phyloP scores from a whole-genome alignment of 768 basidiomycete genomes.

The Cyathus striatus region DNA sequence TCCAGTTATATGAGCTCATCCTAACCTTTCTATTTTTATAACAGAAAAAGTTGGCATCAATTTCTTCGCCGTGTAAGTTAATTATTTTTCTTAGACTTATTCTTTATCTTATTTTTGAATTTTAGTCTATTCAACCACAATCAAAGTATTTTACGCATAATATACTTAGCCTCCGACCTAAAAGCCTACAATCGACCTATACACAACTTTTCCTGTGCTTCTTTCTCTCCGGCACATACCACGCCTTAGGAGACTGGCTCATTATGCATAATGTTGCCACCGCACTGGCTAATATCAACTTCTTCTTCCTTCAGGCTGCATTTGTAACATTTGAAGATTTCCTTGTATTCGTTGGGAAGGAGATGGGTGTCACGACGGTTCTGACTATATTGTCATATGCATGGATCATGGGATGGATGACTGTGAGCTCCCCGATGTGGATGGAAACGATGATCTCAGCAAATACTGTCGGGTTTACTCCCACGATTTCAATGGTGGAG shows the following conservation, averaged over 20 bases:
- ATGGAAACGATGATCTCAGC: background rate
- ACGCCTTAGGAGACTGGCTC: conserved; percentile 9
- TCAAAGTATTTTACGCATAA: conserved; percentile 13
- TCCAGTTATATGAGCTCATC: background rate
- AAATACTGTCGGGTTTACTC: too few species aligned
- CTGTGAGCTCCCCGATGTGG: background rate
- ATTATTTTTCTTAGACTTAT: background rate
- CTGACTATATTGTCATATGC: background rate
- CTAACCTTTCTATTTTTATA: background rate
- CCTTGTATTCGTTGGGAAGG: conserved; percentile 11
- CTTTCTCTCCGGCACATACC: conserved; percentile 22
- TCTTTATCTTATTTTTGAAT: background rate
- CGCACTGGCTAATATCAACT: conserved; percentile 4
- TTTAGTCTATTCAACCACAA: conserved; percentile 16
- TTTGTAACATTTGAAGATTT: conserved; percentile 23
- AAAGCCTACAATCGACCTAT: conserved; percentile 16
- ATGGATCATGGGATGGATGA: background rate
- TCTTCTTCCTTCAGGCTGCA: conserved; percentile 21
- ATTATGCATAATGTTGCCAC: background rate
- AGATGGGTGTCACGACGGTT: background rate
- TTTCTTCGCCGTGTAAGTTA: conserved; percentile 17
- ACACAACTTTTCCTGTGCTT: conserved; percentile 25
- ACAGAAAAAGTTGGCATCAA: conserved; percentile 29
- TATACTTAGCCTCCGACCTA: conserved; percentile 11
- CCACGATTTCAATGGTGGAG: too few species aligned